Conservation (phyloP, 768 basidiomycete genomes). For the Multifurca ochricompacta region DNA sequence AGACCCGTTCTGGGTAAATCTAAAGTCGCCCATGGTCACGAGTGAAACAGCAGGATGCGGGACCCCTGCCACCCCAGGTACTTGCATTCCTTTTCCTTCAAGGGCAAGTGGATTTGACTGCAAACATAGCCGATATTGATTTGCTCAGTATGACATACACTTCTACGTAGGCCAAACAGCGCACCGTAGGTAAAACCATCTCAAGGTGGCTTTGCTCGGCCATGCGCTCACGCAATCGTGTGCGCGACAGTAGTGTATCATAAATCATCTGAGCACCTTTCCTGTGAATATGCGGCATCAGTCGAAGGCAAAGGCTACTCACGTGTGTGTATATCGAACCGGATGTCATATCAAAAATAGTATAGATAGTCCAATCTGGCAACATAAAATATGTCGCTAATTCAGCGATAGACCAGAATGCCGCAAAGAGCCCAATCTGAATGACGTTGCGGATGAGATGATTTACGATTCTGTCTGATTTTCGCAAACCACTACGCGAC, state of each 20-base stretch:
- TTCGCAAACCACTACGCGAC: neutral
- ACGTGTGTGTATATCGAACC: constrained; percentile 9
- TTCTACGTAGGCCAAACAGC: too few relatives aligned
- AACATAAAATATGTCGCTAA: neutral
- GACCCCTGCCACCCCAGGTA: neutral
- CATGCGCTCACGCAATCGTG: neutral
- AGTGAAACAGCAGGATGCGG: neutral
- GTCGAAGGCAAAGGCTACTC: neutral
- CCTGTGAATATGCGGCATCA: neutral
- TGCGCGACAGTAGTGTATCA: neutral
- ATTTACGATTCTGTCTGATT: neutral
- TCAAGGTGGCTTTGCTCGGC: neutral
- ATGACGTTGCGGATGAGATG: neutral
- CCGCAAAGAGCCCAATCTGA: neutral
- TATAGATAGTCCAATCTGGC: neutral
- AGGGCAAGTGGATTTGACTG: neutral
- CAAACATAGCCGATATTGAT: neutral
- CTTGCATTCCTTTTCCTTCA: neutral
- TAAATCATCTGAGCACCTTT: neutral
- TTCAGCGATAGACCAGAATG: neutral
- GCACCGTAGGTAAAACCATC: neutral
- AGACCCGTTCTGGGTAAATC: neutral
- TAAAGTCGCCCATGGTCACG: neutral
- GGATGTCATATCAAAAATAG: neutral
- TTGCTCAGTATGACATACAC: neutral